Evolutionary conservation across 2,329 filamentous ascomycete species (phyloP).

Genomic region (Pezicula carpinea): DNA sequence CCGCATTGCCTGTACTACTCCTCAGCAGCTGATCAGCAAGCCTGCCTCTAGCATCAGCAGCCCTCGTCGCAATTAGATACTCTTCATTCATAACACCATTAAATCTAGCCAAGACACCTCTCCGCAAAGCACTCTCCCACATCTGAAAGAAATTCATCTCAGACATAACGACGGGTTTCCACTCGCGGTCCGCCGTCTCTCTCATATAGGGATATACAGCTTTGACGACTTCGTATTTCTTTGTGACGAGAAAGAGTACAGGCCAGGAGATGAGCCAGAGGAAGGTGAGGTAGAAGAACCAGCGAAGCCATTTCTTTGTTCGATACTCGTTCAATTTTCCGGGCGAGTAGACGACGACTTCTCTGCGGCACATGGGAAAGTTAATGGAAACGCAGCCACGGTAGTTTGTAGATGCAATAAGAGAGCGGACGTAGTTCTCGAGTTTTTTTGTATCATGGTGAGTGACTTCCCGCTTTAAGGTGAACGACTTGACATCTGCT

Average conservation of each 20-base stretch:
- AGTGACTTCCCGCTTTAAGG: constrained; percentile 45
- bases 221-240: constrained; percentile 59
- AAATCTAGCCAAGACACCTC: constrained; percentile 51
- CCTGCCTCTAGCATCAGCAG: constrained; percentile 16
- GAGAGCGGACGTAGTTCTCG: constrained; percentile 43
- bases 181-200: constrained; percentile 7
- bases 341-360: constrained; percentile 59
- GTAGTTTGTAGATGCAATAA: constrained; percentile 64
- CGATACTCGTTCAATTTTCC: constrained; percentile 62
- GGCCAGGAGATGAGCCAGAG: constrained; percentile 70
- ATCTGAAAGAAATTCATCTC: constrained; percentile 56
- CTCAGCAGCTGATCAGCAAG: constrained; percentile 6
- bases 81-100: constrained; percentile 16
- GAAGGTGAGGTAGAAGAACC: constrained; percentile 62
- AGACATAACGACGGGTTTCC: constrained; percentile 26
- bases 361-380: constrained; percentile 53
- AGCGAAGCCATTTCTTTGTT: constrained; percentile 55
- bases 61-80: constrained; percentile 24
- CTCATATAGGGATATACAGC: constrained; percentile 41
- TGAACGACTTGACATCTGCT: constrained; percentile 52
- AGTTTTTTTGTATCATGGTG: constrained; percentile 58
- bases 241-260: constrained; percentile 61
- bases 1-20: constrained; percentile 30
- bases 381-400: constrained; percentile 53
- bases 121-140: constrained; percentile 57